Evolutionary conservation across 2,329 filamentous ascomycete genomes (phyloP).

Genomic region (Colletotrichum sp.): DNA sequence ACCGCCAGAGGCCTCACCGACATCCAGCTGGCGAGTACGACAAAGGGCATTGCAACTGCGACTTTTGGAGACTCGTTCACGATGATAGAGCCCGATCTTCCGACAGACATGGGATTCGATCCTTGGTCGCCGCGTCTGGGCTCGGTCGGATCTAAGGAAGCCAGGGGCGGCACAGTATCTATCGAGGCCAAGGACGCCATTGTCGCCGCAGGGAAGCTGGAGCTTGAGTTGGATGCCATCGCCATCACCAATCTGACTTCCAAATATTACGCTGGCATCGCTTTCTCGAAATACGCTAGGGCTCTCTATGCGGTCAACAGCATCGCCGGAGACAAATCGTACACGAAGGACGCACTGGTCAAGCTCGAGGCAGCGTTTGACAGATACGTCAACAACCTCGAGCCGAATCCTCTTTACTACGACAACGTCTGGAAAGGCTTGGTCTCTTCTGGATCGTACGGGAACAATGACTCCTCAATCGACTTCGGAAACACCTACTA

Average conservation of each 20-base stretch:
- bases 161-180: conserved; percentile 43
- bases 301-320: conserved; percentile 65
- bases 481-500: conserved; percentile 86
- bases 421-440: conserved; percentile 72
- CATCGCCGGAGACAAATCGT: conserved; percentile 55
- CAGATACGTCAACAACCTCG: conserved; percentile 63
- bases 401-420: conserved; percentile 61
- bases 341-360: conserved; percentile 56
- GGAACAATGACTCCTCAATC: conserved; percentile 62
- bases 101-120: conserved; percentile 68
- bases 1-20: conserved; percentile 51
- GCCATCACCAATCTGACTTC: conserved; percentile 72
- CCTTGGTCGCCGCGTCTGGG: conserved; percentile 26
- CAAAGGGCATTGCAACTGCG: conserved; percentile 77
- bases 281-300: conserved; percentile 70
- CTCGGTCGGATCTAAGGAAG: conserved; percentile 64
- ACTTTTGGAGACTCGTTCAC: conserved; percentile 73
- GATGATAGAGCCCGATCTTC: conserved; percentile 70
- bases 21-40: conserved; percentile 72
- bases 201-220: conserved; percentile 59
- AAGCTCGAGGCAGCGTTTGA: conserved; percentile 65
- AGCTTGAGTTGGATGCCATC: conserved; percentile 71
- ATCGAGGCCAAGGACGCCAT: conserved; percentile 57
- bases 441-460: conserved; percentile 71
- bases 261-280: conserved; percentile 84